Base-by-base conservation (phyloP, 2,329 filamentous ascomycete species). In the Colletotrichum falcatum region DNA sequence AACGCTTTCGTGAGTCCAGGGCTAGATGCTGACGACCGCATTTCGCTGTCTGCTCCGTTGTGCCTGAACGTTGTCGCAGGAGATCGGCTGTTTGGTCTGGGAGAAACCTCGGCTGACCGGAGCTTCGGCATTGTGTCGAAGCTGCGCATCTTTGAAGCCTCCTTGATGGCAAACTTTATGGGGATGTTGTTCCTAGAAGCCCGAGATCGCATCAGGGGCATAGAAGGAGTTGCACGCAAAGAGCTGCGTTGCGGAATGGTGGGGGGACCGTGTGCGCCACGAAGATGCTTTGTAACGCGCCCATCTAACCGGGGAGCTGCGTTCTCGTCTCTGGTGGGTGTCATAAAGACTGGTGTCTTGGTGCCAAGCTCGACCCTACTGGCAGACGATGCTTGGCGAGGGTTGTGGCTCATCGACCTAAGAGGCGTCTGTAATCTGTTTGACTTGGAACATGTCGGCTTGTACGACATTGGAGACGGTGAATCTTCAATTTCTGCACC, bases 401-500 rank as follows among this genome's bases (percentile, higher is more conserved):
- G 16, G 18, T 70, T 71, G 35, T 65, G 61, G 16, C 55, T 65
- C 28, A 51, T 65, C 6, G 55, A 23, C 0, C 56, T 67, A 3
- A 71, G 60, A 14, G 69, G 69, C 12, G 66, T 71, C 35, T 65
- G 63, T 16, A 51, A n/a, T 30, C 30, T 65, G 28, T 5, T 28
- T 16, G 23, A 44, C 23, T 39, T 56, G 7, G n/a, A n/a, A 16
- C 37, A 46, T 30, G 53, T 63, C 28, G 65, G 23, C 23, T 18
- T 54, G 68, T 73, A 54, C 58, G 71, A 20, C 51, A 72, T 62
- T 16, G 74, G 49, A 20, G 39, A 53, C 20, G 81, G 79, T 16
- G 81, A 77, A 18, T 81, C 81, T 8, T 83, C 82, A 61, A 88
- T 86, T 51, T 88, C 85, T 1, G 87, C 84, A 11, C 77, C 74